Evolutionary conservation across 2,329 filamentous ascomycete genomes (phyloP).

Genomic region (Pseudocercospora fijiensis): DNA sequence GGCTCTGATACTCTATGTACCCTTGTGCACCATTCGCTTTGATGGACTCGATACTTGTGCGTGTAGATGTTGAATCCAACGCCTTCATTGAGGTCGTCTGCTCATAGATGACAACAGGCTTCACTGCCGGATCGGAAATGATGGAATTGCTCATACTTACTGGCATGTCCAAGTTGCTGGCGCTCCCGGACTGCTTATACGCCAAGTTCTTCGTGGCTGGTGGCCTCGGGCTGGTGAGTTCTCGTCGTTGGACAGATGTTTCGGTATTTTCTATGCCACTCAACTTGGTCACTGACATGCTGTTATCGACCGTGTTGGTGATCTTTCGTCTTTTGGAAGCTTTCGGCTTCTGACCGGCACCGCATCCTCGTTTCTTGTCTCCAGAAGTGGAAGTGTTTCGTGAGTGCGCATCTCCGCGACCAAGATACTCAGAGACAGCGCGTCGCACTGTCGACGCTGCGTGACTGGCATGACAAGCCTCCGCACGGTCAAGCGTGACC

Average conservation of each 20-base stretch:
- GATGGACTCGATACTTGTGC: slow-evolving; percentile 21
- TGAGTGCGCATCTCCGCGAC: slow-evolving; percentile 11
- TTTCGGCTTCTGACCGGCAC: neutral
- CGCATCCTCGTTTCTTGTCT: slow-evolving; percentile 4
- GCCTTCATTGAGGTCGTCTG: slow-evolving; percentile 24
- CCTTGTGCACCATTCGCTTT: slow-evolving; percentile 19
- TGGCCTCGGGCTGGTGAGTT: neutral
- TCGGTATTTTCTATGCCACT: neutral
- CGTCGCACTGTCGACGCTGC: neutral
- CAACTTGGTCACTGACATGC: slow-evolving; percentile 16
- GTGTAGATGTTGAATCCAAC: slow-evolving; percentile 25
- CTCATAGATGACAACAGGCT: slow-evolving; percentile 19
- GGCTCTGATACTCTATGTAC: slow-evolving; percentile 19
- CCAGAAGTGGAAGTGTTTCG: neutral
- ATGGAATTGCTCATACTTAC: neutral
- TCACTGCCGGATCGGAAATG: neutral
- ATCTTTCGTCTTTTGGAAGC: neutral
- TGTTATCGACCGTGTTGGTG: slow-evolving; percentile 9
- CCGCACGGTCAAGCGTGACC: neutral
- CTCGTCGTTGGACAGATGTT: neutral
- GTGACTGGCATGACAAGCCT: neutral
- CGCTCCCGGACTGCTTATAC: slow-evolving; percentile 1
- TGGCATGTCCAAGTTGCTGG: neutral
- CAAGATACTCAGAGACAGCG: slow-evolving; percentile 20
- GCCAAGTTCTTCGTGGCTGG: neutral